Evolutionary conservation across 352 stramenopile species (phyloP), one percentile per base, ranked within the genome.

Genomic region (Globisporangium irregulare): DNA sequence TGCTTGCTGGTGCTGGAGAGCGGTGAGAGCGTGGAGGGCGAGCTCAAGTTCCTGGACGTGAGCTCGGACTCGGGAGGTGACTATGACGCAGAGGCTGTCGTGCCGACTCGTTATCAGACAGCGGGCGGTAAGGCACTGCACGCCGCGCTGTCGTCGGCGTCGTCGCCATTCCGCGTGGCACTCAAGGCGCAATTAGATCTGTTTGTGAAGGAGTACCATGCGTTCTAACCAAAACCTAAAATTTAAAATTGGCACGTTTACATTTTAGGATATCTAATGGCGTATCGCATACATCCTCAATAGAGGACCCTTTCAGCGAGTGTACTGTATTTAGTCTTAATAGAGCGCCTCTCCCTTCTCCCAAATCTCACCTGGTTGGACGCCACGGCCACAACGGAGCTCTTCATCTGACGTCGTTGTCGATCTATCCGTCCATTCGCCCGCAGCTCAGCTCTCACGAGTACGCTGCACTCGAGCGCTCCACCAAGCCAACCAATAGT

Each of bases 31-130:
- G 61, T 79, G 36, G 63, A 79, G 34, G 86, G 82, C 38, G 80
- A 92, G 29, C 77, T 95, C 51, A 87, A 86, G 73, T 95, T 93
- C 68, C 56, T 94, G 50, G 86, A 95, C 66, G 67, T 94, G 73
- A 95, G 87, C 73, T 93, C 87, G 62, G 87, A 95, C 70, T 79
- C 78, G 20, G 79, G 71, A 60, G 80, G 77, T 14, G 83, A 92
- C 58, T 89, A 90, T 59, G 87, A 95, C 48, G 84, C 86, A 15
- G 87, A 95, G 51, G 81, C 78, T 0, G 56, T 85, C 3, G 87
- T 95, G 61, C 69, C 86, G 1, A 82, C 76, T 32, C 86, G 87
- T 51, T 95, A 95, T 70, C 69, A 87, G 63, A 90, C 82, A 34
- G 77, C 82, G 34, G 70, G 59, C 25, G 84, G 87, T 70, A 93